phyloP scores from a whole-genome alignment of 169 alveolate species.

The Eimeria falciformis region DNA sequence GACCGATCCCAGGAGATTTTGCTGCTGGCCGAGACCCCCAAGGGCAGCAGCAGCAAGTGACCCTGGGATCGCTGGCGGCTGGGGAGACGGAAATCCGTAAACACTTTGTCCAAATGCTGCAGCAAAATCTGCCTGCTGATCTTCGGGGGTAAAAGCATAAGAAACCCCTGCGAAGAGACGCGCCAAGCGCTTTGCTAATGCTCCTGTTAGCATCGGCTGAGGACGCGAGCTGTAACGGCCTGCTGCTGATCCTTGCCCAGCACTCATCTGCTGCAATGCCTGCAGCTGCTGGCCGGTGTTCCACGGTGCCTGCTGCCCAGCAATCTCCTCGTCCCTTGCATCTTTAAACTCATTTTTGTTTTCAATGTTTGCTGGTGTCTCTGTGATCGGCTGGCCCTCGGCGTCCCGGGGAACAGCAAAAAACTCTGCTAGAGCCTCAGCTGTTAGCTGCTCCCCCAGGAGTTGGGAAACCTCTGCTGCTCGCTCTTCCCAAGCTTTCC shows the following conservation, averaged over 20 bases:
- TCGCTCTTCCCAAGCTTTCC: conserved; percentile 36
- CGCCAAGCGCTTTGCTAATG: conserved; percentile 28
- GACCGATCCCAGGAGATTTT: no score
- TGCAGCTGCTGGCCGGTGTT: neutral
- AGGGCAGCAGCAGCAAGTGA: no score
- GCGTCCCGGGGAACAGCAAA: conserved; percentile 13
- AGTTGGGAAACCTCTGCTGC: conserved; percentile 30
- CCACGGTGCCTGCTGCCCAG: conserved; percentile 54
- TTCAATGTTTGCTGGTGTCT: neutral
- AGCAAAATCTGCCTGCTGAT: neutral
- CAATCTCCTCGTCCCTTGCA: neutral
- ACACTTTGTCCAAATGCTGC: neutral
- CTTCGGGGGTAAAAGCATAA: conserved; percentile 18
- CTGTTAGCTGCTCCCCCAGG: conserved; percentile 16
- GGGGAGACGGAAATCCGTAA: conserved; percentile 14
- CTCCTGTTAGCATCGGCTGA: conserved; percentile 24
- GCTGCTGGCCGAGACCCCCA: no score
- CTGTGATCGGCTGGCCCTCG: neutral
- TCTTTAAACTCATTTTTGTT: neutral
- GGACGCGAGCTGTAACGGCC: neutral
- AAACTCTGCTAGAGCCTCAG: neutral
- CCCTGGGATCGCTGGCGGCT: conserved; percentile 12
- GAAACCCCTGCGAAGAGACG: conserved; percentile 41
- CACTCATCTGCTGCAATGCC: neutral
- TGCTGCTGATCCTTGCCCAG: neutral